Conservation (phyloP, 352 stramenopile species). For the Phytophthora capsici region DNA sequence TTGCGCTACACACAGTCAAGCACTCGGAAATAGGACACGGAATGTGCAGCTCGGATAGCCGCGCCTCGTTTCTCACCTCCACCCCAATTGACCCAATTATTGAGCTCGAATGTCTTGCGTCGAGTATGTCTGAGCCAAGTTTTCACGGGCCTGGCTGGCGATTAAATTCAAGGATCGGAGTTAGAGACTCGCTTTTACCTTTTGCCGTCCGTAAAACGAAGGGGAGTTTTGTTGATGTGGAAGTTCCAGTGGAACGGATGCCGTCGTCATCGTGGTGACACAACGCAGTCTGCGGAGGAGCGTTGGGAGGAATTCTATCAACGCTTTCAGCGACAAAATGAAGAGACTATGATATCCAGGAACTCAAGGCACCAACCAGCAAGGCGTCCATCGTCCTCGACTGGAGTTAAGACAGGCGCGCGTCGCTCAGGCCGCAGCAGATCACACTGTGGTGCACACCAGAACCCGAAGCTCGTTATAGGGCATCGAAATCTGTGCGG, state of each 20-base stretch:
- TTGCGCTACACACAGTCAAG: slow-evolving; percentile 14
- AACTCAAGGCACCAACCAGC: not conserved
- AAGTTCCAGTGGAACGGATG: not conserved
- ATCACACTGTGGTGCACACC: slow-evolving; percentile 3
- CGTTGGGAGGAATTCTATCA: not conserved
- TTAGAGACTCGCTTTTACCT: slow-evolving; percentile 26
- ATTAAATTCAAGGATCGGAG: slow-evolving; percentile 30
- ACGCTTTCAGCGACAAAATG: not conserved
- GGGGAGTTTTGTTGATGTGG: not conserved
- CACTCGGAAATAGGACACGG: slow-evolving; percentile 31
- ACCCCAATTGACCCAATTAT: too few relatives aligned
- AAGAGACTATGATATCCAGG: not conserved
- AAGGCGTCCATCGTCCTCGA: not conserved
- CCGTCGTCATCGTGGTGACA: slow-evolving; percentile 4
- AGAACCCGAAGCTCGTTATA: slow-evolving; percentile 11
- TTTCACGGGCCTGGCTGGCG: slow-evolving; percentile 2
- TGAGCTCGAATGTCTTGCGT: slow-evolving; percentile 1
- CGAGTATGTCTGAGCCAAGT: slow-evolving; percentile 1
- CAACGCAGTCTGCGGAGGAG: not conserved
- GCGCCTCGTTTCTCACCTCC: slow-evolving; percentile 27
- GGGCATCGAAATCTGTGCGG: not conserved
- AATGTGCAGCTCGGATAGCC: slow-evolving; percentile 33
- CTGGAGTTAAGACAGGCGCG: not conserved
- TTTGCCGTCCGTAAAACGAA: slow-evolving; percentile 23
- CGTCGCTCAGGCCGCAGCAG: not conserved